Percentiles rank a stretch among this genome's conserved stretches.
These are phyloP conservation scores for Aspergillus tamarii DNA, from an alignment of 2,329 filamentous ascomycete species.

Conservation along the genomic window DNA sequence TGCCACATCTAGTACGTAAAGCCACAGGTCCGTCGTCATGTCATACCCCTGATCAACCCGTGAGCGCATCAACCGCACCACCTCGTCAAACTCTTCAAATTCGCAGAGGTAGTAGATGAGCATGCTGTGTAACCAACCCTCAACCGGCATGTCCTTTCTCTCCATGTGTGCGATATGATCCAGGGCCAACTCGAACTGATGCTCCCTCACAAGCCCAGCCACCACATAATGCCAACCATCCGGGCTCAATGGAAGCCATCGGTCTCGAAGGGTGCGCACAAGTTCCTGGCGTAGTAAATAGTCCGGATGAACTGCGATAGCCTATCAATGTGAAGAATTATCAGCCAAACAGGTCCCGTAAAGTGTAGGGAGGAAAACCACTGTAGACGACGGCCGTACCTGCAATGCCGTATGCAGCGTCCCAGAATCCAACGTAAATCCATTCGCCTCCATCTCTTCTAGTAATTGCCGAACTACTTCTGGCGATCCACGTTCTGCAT, in stretches of 20 bases:
- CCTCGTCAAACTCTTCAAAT: slow-evolving; percentile 75
- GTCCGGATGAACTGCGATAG: slow-evolving; percentile 81
- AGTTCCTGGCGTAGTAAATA: slow-evolving; percentile 74
- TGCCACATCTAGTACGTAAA: slow-evolving; percentile 75
- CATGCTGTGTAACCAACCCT: slow-evolving; percentile 77
- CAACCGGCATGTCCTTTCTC: slow-evolving; percentile 57
- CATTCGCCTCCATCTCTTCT: slow-evolving; percentile 68
- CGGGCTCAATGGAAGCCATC: slow-evolving; percentile 68
- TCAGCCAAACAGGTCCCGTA: neutral
- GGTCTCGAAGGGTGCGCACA: slow-evolving; percentile 64
- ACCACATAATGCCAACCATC: slow-evolving; percentile 69
- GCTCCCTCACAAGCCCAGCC: slow-evolving; percentile 76
- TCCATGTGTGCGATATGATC: slow-evolving; percentile 69
- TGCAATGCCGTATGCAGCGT: slow-evolving; percentile 74
- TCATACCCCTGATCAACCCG: slow-evolving; percentile 53
- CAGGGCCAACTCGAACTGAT: slow-evolving; percentile 80
- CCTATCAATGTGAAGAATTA: slow-evolving; percentile 44
- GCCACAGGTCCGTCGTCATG: slow-evolving; percentile 65
- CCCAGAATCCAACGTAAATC: slow-evolving; percentile 65
- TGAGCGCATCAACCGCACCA: slow-evolving; percentile 67
- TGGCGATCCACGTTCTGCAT: slow-evolving; percentile 66
- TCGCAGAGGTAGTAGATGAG: slow-evolving; percentile 75
- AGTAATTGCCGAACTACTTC: slow-evolving; percentile 66
- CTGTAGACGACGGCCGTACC: slow-evolving; percentile 43
- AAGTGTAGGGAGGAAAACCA: neutral